Base-by-base conservation (phyloP, 2,329 filamentous ascomycete genomes). In the Plenodomus lindquistii region DNA sequence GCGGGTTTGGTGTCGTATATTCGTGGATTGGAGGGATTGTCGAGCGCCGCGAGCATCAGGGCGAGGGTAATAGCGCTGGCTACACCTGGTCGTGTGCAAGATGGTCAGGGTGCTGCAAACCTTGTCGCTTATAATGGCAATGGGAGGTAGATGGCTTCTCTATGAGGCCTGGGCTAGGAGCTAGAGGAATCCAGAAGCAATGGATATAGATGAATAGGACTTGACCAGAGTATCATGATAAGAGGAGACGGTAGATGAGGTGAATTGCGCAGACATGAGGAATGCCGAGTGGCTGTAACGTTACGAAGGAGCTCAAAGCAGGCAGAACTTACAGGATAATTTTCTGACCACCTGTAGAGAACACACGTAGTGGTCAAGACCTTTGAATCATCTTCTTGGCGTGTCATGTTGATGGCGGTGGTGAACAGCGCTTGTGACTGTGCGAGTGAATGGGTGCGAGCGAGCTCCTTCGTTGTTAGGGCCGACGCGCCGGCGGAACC, bases 1-100 rank as follows among this genome's bases (percentile, higher is more conserved):
- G 80, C 83, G 40, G 87, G 87, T 40, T 75, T 89, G 3, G 84
- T 83, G 13, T 85, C 85, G 21, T 89, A 89, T 71, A 73, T 89
- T 24, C 84, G 88, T 74, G 71, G 71, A n/a, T 68, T 80, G 11
- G 73, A 80, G 48, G 70, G 70, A 1, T 24, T 47, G 13, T 54
- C 44, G 13, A 58, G 46, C n/a, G 64, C 63, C 1, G 48, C 48
- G 10, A 46, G 20, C 13, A 40, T 63, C 19, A 65, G 57, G 54
- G 59, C 54, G 1, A 52, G 58, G 20, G 51, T 69, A 4, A 37
- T 62, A 9, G 53, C 41, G 1, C 35, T 68, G 37, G 64, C 57
- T 4, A 65, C 59, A 1, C 53, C 50, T 2, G 47, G 42, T 4
- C 42, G 57, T 27, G 59, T 71, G 3, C 60, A 48, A 8, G 66